These are phyloP conservation scores for Metarhizium album DNA, from an alignment of 2,329 filamentous ascomycete species.

Conservation along the genomic window DNA sequence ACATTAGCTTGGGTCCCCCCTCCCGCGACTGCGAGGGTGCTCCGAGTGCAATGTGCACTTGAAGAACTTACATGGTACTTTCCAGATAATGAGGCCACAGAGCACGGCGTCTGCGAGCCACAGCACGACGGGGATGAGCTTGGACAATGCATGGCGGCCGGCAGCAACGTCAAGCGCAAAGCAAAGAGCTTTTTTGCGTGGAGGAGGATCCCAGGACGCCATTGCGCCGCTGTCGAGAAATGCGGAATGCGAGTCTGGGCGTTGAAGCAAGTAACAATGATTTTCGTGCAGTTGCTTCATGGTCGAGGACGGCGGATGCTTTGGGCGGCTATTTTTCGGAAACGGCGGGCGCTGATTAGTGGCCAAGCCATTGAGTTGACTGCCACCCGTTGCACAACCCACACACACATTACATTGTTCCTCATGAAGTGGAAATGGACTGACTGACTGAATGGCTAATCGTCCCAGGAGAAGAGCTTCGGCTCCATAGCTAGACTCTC, in stretches of 20 bases:
- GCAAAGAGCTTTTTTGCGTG: conserved; percentile 16
- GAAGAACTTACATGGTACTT: conserved; percentile 61
- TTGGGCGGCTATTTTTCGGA: conserved; percentile 5
- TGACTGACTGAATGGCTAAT: too few species aligned
- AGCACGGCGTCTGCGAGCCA: conserved; percentile 61
- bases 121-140: conserved; percentile 46
- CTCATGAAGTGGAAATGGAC: too few species aligned
- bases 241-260: background rate
- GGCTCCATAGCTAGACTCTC: conserved; percentile 18
- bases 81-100: conserved; percentile 66
- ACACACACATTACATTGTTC: too few species aligned
- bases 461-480: conserved; percentile 19
- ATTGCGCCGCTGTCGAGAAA: conserved; percentile 15
- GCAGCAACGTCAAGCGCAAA: conserved; percentile 33
- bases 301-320: conserved; percentile 1
- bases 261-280: background rate
- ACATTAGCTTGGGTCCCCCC: background rate
- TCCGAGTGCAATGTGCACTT: too few species aligned
- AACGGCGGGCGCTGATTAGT: background rate
- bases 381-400: too few species aligned
- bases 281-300: background rate
- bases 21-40: too few species aligned
- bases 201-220: conserved; percentile 15
- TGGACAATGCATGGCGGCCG: conserved; percentile 39
- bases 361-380: background rate